Evolutionary conservation across 148 eudicot species (phyloP).

Genomic region (Chenopodium berlandieri): DNA sequence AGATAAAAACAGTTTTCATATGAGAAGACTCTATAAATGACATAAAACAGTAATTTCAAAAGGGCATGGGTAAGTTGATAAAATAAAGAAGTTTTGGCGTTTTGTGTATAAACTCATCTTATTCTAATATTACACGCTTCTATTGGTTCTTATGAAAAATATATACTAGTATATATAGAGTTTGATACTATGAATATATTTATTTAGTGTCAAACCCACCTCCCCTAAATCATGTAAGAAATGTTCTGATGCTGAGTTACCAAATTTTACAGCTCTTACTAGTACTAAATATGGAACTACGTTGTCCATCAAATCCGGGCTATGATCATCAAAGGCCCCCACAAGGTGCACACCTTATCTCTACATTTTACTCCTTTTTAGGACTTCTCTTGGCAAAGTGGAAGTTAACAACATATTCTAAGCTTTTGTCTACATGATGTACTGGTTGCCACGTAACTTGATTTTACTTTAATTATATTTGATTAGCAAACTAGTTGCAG

Average conservation of each 20-base stretch:
- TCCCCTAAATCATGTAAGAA: neutral
- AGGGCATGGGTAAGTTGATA: neutral
- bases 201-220: neutral
- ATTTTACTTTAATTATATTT: neutral
- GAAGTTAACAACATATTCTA: slow-evolving; percentile 18
- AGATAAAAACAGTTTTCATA: neutral
- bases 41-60: no score
- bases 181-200: neutral
- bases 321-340: slow-evolving; percentile 20
- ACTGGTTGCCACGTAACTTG: slow-evolving; percentile 23
- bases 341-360: slow-evolving; percentile 15
- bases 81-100: no score
- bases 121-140: neutral
- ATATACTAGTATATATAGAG: neutral
- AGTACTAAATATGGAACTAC: slow-evolving; percentile 19
- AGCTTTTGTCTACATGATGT: slow-evolving; percentile 26
- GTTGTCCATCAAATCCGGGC: slow-evolving; percentile 22
- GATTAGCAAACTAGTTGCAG: slow-evolving; percentile 10
- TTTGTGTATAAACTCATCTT: no score
- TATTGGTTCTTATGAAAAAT: neutral
- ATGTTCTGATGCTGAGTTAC: slow-evolving; percentile 1
- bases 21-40: neutral
- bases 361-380: slow-evolving; percentile 26
- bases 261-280: slow-evolving; percentile 16
- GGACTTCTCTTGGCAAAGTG: slow-evolving; percentile 18